These are phyloP conservation scores for Ophiocordyceps camponoti-rufipedis DNA, from an alignment of 2,329 filamentous ascomycete species.

Conservation along the genomic window DNA sequence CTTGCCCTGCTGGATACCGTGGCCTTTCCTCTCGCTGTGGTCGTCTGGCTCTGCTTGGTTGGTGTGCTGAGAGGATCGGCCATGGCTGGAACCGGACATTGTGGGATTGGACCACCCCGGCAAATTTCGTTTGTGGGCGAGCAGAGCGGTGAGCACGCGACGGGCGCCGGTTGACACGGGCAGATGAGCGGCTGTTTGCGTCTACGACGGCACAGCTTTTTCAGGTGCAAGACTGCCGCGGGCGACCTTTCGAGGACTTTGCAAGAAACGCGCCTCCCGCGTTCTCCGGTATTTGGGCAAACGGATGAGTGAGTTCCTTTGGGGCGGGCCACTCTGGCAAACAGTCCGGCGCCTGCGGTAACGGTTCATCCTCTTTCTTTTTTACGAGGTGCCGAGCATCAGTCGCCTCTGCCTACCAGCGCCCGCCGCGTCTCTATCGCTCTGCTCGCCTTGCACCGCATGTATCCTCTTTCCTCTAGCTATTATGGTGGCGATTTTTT, in stretches of 20 bases:
- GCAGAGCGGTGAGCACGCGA: slow-evolving; percentile 31
- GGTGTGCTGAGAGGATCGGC: slow-evolving; percentile 19
- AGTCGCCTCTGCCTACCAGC: background rate
- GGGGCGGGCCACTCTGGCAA: background rate
- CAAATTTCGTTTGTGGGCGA: slow-evolving; percentile 17
- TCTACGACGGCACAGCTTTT: background rate
- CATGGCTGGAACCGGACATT: slow-evolving; percentile 8
- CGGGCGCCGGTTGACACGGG: background rate
- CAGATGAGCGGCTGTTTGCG: background rate
- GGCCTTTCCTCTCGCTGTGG: slow-evolving; percentile 1
- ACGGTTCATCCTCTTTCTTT: background rate
- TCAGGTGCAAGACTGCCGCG: background rate
- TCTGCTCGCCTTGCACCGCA: slow-evolving; percentile 4
- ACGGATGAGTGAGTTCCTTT: background rate
- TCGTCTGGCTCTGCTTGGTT: slow-evolving; percentile 27
- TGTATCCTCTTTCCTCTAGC: background rate
- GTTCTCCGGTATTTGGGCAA: background rate
- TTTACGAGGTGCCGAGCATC: background rate
- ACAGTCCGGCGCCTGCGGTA: background rate
- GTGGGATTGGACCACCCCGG: slow-evolving; percentile 1
- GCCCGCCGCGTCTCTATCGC: slow-evolving; percentile 3
- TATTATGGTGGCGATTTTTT: background rate
- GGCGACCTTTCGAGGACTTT: background rate
- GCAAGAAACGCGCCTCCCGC: background rate
- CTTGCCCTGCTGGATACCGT: slow-evolving; percentile 8